Conservation (phyloP, 83 land plant genomes). For the Picea engelmannii region DNA sequence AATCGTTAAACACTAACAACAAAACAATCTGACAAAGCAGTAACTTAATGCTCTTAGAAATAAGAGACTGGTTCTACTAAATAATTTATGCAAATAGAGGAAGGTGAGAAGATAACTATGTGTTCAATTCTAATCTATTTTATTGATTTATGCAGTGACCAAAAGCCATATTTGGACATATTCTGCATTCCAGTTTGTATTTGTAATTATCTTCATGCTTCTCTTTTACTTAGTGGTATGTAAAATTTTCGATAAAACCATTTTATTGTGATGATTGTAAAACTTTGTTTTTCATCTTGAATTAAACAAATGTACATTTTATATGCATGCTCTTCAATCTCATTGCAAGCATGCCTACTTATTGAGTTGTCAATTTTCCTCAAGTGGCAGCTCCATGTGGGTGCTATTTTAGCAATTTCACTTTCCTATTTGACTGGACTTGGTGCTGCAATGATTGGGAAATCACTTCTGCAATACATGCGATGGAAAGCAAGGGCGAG, state of each 20-base stretch:
- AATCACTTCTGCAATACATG: constrained; percentile 15
- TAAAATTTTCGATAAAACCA: neutral
- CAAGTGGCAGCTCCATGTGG: constrained; percentile 38
- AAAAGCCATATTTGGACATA: constrained; percentile 72
- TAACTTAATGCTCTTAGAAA: too few relatives aligned
- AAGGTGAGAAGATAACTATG: too few relatives aligned
- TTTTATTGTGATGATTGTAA: neutral
- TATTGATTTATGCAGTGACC: constrained; percentile 39
- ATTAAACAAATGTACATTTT: too few relatives aligned
- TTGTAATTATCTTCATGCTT: constrained; percentile 72
- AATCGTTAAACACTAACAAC: too few relatives aligned
- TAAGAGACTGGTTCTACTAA: too few relatives aligned
- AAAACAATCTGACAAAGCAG: too few relatives aligned
- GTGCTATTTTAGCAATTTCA: constrained; percentile 42
- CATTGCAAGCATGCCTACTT: too few relatives aligned
- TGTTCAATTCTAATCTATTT: neutral
- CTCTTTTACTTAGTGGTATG: constrained; percentile 70
- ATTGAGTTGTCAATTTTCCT: neutral
- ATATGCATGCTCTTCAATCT: too few relatives aligned
- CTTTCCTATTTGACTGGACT: constrained; percentile 57
- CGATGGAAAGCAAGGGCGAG: neutral
- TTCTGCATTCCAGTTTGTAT: constrained; percentile 57
- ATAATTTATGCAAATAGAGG: too few relatives aligned
- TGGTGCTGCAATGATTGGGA: constrained; percentile 48
- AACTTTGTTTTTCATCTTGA: too few relatives aligned